Evolutionary conservation across 768 basidiomycete genomes (phyloP).

Genomic region (Boletus fagicola): DNA sequence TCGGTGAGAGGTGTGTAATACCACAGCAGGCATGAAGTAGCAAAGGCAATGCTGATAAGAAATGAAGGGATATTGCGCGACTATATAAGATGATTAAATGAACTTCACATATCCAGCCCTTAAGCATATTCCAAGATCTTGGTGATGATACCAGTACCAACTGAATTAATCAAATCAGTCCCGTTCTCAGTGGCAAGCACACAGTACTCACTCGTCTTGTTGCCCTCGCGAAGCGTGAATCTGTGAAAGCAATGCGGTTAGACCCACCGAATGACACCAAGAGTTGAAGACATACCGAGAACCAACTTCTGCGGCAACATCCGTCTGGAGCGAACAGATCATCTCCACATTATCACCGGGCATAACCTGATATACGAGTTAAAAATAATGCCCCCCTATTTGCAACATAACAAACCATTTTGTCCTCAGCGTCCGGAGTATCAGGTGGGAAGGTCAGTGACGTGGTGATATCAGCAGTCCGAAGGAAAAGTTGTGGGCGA

Average conservation of each 20-base stretch:
- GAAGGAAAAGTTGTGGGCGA: slow-evolving; percentile 92
- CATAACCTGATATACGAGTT: slow-evolving; percentile 62
- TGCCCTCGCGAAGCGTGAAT: slow-evolving; percentile 93
- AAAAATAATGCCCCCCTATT: not conserved
- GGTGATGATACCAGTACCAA: slow-evolving; percentile 93
- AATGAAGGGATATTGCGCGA: slow-evolving; percentile 18
- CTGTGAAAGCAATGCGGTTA: slow-evolving; percentile 22
- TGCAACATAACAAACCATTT: slow-evolving; percentile 59
- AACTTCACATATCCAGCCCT: slow-evolving; percentile 6
- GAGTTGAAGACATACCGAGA: slow-evolving; percentile 50
- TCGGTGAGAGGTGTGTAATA: not conserved
- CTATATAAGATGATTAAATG: slow-evolving; percentile 22
- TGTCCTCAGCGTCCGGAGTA: slow-evolving; percentile 76
- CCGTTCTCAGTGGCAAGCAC: not conserved
- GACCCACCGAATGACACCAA: not conserved
- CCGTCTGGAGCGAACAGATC: slow-evolving; percentile 75
- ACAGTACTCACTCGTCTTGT: slow-evolving; percentile 72
- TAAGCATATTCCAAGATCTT: slow-evolving; percentile 61
- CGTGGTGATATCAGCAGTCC: slow-evolving; percentile 92
- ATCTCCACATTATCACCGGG: slow-evolving; percentile 98
- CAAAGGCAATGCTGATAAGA: slow-evolving; percentile 23
- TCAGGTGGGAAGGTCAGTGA: slow-evolving; percentile 82
- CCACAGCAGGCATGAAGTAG: not conserved
- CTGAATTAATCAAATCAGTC: slow-evolving; percentile 37
- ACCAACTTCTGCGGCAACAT: slow-evolving; percentile 87